phyloP scores from a whole-genome alignment of 164 flowering plant species.

The Tinospora cordifolia region DNA sequence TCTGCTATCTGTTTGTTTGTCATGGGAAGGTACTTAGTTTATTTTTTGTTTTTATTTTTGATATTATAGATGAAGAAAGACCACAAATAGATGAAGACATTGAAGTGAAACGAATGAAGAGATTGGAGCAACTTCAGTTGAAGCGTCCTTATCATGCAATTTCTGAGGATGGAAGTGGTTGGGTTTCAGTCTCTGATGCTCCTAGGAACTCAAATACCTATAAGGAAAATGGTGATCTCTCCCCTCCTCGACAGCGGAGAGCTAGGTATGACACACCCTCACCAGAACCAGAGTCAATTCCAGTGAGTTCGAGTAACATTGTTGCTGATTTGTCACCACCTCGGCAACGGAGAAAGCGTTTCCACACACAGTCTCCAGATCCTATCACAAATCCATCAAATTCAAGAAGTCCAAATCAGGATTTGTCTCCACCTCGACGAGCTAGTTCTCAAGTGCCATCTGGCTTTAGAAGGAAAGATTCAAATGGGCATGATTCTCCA shows the following conservation, averaged over 20 bases:
- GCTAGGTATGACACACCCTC: conserved; percentile 26
- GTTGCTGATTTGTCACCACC: conserved; percentile 32
- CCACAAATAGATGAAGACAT: conserved; percentile 82
- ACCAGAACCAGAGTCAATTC: conserved; percentile 17
- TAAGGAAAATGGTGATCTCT: conserved; percentile 19
- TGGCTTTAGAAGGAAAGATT: conserved; percentile 10
- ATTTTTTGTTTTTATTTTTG: background rate
- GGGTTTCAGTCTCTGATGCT: conserved; percentile 57
- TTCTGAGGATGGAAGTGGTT: conserved; percentile 95
- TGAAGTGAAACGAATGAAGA: conserved; percentile 78
- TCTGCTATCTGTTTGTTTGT: background rate
- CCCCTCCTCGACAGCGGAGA: conserved; percentile 23
- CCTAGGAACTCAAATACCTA: conserved; percentile 10
- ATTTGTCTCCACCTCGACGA: conserved; percentile 26
- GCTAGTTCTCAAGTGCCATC: conserved; percentile 4
- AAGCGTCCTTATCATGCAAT: conserved; percentile 55
- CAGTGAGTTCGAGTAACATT: conserved; percentile 6
- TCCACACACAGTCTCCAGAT: conserved; percentile 22
- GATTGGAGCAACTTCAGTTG: conserved; percentile 56
- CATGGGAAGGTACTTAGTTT: too few species aligned
- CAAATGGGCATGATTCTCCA: conserved; percentile 14
- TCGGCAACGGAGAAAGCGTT: conserved; percentile 15
- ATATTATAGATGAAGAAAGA: conserved; percentile 54
- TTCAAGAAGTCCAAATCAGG: conserved; percentile 2
- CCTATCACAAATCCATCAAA: conserved; percentile 6